Percentiles rank a stretch among this genome's conserved stretches.
Evolutionary conservation across 1,139 yeast genomes (phyloP).

Genomic region (Candida pseudoviswanathii): DNA sequence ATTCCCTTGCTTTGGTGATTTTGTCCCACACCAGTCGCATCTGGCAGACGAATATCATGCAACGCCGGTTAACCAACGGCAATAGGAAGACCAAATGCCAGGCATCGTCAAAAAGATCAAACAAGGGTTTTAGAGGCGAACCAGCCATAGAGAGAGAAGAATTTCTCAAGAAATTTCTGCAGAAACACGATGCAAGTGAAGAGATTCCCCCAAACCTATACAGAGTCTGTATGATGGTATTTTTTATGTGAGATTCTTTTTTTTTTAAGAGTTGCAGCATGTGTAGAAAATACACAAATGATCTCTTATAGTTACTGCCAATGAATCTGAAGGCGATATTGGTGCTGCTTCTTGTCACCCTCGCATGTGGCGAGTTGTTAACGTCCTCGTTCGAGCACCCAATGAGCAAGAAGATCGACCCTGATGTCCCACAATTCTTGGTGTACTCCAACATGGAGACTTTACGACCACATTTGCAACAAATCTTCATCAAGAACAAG

Average conservation of each 20-base stretch:
- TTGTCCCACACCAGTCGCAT: neutral
- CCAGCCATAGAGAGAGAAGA: too few species aligned
- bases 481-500: slow-evolving; percentile 1
- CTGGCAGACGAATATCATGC: neutral
- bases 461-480: slow-evolving; percentile 3
- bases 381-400: neutral
- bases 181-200: too few species aligned
- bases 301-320: too few species aligned
- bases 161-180: too few species aligned
- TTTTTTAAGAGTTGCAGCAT: neutral
- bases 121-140: too few species aligned
- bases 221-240: neutral
- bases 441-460: neutral
- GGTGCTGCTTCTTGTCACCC: too few species aligned
- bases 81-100: neutral
- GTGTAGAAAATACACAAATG: neutral
- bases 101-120: neutral
- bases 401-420: neutral
- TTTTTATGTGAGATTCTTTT: neutral
- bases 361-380: neutral
- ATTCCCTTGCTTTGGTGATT: neutral
- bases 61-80: neutral
- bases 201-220: too few species aligned
- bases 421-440: neutral
- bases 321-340: too few species aligned